Base-by-base conservation (phyloP, 1,284 basidiomycete species). In the Pisolithus thermaeus region DNA sequence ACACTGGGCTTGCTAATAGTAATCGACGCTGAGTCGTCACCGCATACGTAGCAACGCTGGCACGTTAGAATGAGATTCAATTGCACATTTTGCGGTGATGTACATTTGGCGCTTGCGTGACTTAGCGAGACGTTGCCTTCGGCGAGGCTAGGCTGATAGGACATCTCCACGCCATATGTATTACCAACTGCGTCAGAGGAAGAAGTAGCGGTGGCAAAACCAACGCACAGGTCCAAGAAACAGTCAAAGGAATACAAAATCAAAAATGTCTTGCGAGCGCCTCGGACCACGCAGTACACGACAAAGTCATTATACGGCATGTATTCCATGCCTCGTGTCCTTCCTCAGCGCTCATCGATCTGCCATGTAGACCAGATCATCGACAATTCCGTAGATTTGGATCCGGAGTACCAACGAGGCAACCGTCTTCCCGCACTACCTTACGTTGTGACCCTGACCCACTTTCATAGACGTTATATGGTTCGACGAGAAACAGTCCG, bases 371-470 rank as follows among this genome's bases (percentile, higher is more conserved):
- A 79, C 57, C 72, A 77, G 59, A 75, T 80, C 46, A 58, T 72
- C 7, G 71, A 77, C 28, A 68, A 70, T 23, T 58, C 63, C 18
- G 74, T 80, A 45, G 66, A 78, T 51, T 65, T 79, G 23, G 70
- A 80, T 58, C 79, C 79, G 0, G 77, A 76, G 44, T 79, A 79
- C 60, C 77, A 79, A 54, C 66, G 78, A 62, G 78, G 78, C 75
- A 48, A 53, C 65, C 47, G 1, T 18, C 37, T 18, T 39, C 9
- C 7, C 27, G 38, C 25, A 16, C 12, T 27, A 32, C 38, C 27
- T 12, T 1, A 8, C 23, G 5, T 11, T 20, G 8, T 11, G 16
- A 36, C 4, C 5, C 23, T 36, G 1, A 14, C 20, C 38, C 20
- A 4, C 43, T 39, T n/a, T 3, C 5, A 51, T 47, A 80, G 78